A percentile compares a stretch with the other conserved stretches of the same genome.
These are phyloP conservation scores for Neopestalotiopsis sp. DNA, from an alignment of 2,329 filamentous ascomycete genomes.

Conservation along the genomic window DNA sequence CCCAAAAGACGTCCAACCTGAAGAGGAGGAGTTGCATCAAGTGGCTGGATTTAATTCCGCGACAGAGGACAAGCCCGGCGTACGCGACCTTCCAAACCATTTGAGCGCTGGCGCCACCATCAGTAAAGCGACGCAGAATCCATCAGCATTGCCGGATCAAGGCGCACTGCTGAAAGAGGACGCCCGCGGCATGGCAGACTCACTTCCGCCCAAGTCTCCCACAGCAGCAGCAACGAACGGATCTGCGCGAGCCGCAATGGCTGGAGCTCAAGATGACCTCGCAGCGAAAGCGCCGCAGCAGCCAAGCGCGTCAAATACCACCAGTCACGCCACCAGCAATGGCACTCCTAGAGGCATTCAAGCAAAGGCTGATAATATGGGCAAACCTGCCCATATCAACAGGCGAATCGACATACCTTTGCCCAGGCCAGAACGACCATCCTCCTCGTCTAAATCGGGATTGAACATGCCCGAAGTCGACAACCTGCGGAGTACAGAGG, in stretches of 20 bases:
- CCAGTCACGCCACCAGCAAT: background rate
- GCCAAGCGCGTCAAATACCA: background rate
- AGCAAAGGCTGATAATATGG: slow-evolving; percentile 34
- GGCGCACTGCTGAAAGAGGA: background rate
- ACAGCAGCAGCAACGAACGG: background rate
- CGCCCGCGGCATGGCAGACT: background rate
- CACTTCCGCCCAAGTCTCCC: background rate
- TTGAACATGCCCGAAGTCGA: slow-evolving; percentile 30
- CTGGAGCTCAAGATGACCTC: background rate
- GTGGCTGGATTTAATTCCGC: background rate
- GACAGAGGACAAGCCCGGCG: background rate
- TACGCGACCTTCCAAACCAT: background rate
- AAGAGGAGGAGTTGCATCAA: slow-evolving; percentile 2
- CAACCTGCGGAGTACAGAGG: slow-evolving; percentile 27
- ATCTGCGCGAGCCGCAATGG: background rate
- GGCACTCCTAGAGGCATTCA: background rate
- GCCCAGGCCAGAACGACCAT: slow-evolving; percentile 27
- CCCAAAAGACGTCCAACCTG: background rate
- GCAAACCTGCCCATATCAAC: slow-evolving; percentile 34
- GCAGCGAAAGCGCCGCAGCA: slow-evolving; percentile 9
- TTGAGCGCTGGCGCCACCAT: background rate
- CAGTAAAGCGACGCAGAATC: slow-evolving; percentile 11
- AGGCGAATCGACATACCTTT: slow-evolving; percentile 37
- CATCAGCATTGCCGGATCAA: background rate
- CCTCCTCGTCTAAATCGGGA: slow-evolving; percentile 14